These are phyloP conservation scores for Endoconidiophora polonica DNA, from an alignment of 2,329 filamentous ascomycete genomes.

Conservation along the genomic window DNA sequence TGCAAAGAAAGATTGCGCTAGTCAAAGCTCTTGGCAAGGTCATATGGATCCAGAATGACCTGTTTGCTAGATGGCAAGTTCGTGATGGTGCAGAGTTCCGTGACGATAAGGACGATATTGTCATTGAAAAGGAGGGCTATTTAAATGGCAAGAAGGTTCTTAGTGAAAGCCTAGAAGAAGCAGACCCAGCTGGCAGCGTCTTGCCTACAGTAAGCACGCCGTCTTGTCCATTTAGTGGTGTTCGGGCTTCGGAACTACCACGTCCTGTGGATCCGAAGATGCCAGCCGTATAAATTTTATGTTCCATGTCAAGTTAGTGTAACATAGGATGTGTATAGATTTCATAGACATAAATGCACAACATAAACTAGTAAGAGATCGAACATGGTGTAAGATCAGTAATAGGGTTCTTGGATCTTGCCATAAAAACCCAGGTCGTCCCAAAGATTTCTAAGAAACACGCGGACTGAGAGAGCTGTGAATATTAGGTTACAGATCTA, in stretches of 20 bases:
- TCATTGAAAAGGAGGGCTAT: constrained; percentile 45
- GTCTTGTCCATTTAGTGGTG: constrained; percentile 28
- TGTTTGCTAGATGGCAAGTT: constrained; percentile 68
- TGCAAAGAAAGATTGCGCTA: constrained; percentile 54
- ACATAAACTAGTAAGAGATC: no score
- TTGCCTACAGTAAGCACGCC: constrained; percentile 32
- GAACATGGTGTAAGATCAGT: no score
- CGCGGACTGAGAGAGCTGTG: no score
- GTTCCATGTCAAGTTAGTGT: neutral
- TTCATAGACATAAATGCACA: no score
- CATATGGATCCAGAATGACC: constrained; percentile 77
- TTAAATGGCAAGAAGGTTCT: constrained; percentile 45
- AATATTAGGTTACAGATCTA: no score
- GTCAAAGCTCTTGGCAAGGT: constrained; percentile 66
- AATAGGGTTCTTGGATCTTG: no score
- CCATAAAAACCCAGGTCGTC: no score
- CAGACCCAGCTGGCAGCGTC: constrained; percentile 24
- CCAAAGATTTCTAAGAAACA: no score
- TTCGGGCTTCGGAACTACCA: constrained; percentile 22
- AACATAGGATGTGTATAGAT: no score
- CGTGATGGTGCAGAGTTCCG: constrained; percentile 48
- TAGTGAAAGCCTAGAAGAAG: constrained; percentile 22
- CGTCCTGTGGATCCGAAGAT: constrained; percentile 23
- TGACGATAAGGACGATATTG: constrained; percentile 27
- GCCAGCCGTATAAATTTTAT: neutral